Conservation (phyloP, 805 yeast genomes). For the Monosporozyma aquatica region DNA sequence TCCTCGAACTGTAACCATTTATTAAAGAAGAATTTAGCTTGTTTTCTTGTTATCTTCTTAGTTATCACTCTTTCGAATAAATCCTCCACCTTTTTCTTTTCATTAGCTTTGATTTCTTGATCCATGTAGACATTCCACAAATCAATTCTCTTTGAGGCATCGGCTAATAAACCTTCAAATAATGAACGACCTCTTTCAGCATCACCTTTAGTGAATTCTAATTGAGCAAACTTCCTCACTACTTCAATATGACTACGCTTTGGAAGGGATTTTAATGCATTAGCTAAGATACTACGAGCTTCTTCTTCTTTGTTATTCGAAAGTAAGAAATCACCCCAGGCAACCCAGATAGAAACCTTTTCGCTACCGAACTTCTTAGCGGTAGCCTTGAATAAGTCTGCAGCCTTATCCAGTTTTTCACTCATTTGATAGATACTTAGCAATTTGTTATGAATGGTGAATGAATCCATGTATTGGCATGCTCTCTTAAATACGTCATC, state of each 20-base stretch:
- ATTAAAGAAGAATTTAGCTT: conserved; percentile 88
- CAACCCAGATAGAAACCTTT: conserved; percentile 65
- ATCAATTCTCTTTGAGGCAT: conserved; percentile 86
- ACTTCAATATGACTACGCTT: conserved; percentile 68
- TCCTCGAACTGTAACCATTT: conserved; percentile 86
- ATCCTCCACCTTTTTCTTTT: conserved; percentile 59
- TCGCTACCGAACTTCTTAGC: conserved; percentile 72
- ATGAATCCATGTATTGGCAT: conserved; percentile 85
- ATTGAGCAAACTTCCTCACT: conserved; percentile 79
- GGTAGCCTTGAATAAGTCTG: conserved; percentile 52
- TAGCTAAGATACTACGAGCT: conserved; percentile 66
- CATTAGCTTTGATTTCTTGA: conserved; percentile 71
- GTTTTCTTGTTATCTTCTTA: conserved; percentile 66
- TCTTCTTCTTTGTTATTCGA: conserved; percentile 45
- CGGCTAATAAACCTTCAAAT: conserved; percentile 83
- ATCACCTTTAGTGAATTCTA: conserved; percentile 82
- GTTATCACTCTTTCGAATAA: conserved; percentile 73
- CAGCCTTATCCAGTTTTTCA: conserved; percentile 65
- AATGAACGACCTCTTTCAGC: conserved; percentile 90
- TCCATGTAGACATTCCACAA: conserved; percentile 93
- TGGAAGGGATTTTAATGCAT: conserved; percentile 61
- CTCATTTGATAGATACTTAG: conserved; percentile 67
- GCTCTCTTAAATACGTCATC: conserved; percentile 77
- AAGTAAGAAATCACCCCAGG: conserved; percentile 68
- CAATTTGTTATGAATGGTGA: conserved; percentile 69